phyloP scores from a whole-genome alignment of 306 rosid species.

The Gastrolobium bilobum region DNA sequence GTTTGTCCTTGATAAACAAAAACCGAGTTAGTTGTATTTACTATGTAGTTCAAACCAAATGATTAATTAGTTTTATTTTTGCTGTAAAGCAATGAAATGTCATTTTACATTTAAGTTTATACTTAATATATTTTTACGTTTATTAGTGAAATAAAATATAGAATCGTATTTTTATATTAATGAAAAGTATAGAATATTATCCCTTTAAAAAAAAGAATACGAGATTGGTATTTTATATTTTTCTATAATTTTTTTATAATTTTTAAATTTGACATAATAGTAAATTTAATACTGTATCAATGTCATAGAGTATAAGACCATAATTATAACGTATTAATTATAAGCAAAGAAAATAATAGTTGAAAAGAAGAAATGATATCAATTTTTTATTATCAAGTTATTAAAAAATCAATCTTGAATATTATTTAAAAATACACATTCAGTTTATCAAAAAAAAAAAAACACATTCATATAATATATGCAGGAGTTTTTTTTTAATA shows the following conservation, averaged over 20 bases:
- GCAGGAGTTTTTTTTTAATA: not conserved
- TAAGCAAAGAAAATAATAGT: conserved; percentile 14
- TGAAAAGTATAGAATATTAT: not conserved
- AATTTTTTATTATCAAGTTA: conserved; percentile 5
- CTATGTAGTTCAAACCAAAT: too few species aligned
- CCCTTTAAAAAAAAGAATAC: not conserved
- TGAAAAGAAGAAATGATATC: not conserved
- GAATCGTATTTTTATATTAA: too few species aligned
- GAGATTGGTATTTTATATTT: not conserved
- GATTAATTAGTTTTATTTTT: too few species aligned
- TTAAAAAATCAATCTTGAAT: conserved; percentile 12
- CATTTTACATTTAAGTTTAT: too few species aligned
- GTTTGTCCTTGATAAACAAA: not conserved
- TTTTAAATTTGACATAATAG: too few species aligned
- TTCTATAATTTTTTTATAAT: not conserved
- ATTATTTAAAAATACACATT: not conserved
- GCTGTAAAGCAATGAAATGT: too few species aligned
- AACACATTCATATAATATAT: not conserved
- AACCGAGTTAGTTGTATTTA: not conserved
- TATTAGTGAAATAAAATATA: too few species aligned
- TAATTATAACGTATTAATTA: not conserved
- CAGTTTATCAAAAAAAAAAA: too few species aligned
- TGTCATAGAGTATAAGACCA: not conserved
- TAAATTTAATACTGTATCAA: not conserved
- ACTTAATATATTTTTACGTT: too few species aligned